phyloP scores from a whole-genome alignment of 768 basidiomycete genomes.

The Suillus plorans region DNA sequence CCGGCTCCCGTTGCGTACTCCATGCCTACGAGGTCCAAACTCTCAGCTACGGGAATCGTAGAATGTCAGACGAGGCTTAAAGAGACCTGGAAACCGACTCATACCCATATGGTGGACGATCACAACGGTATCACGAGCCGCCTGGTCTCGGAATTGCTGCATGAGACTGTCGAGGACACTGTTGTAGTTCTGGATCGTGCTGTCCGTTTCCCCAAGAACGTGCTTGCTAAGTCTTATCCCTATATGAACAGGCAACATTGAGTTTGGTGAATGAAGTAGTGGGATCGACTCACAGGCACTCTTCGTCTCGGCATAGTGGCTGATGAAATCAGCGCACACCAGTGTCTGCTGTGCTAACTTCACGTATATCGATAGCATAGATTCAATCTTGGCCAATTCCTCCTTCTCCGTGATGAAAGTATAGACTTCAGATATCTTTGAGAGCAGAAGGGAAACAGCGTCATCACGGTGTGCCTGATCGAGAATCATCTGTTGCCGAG shows the following conservation, averaged over 20 bases:
- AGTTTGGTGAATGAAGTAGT: neutral
- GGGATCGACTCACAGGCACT: conserved; percentile 16
- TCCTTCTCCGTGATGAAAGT: neutral
- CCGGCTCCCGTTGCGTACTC: neutral
- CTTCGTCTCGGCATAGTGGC: conserved; percentile 24
- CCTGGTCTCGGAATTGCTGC: neutral
- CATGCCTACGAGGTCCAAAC: neutral
- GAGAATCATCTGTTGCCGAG: neutral
- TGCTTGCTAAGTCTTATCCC: conserved; percentile 5
- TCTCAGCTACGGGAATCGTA: neutral
- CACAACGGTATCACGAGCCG: neutral
- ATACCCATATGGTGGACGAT: neutral
- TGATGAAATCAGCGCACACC: conserved; percentile 28
- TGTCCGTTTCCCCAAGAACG: neutral
- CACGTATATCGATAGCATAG: neutral
- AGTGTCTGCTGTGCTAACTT: conserved; percentile 15
- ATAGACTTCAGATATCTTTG: neutral
- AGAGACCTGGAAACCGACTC: neutral
- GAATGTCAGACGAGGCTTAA: neutral
- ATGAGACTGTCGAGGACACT: neutral
- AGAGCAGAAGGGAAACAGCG: neutral
- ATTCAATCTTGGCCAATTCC: neutral
- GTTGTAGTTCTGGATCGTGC: neutral
- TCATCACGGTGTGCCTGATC: neutral
- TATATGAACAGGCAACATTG: neutral